Conservation (phyloP, 78 protist genomes). For the Emiliania huxleyi region DNA sequence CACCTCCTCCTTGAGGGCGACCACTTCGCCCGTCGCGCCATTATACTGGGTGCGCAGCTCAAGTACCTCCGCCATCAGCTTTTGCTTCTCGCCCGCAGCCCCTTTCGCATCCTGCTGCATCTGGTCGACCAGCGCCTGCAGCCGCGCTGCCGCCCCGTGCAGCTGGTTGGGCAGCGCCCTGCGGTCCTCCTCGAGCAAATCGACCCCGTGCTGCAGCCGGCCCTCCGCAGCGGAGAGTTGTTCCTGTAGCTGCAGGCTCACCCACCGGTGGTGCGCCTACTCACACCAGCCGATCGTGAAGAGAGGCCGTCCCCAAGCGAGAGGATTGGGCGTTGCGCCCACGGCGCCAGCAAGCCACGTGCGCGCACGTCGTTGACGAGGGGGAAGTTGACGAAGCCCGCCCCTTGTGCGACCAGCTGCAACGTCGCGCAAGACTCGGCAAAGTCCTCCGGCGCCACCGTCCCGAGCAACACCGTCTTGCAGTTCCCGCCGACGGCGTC, state of each 20-base stretch:
- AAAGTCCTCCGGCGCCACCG: not conserved
- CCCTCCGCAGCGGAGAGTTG: not conserved
- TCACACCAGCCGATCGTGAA: no score
- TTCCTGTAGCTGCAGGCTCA: not conserved
- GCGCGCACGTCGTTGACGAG: not conserved
- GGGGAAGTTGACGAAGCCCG: not conserved
- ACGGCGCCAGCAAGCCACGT: not conserved
- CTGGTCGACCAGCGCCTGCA: not conserved
- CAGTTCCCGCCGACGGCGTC: not conserved
- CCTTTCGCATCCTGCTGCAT: not conserved
- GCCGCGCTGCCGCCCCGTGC: not conserved
- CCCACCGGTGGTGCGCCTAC: not conserved
- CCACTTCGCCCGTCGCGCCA: not conserved
- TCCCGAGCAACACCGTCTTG: not conserved
- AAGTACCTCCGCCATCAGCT: not conserved
- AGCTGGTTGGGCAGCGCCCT: not conserved
- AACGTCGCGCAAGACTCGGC: not conserved
- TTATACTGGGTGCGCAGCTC: not conserved
- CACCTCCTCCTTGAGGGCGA: not conserved
- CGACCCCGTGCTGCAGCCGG: not conserved
- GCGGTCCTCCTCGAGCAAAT: not conserved
- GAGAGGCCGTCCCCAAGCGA: no score
- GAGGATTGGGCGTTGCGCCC: no score
- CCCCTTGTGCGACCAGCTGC: not conserved
- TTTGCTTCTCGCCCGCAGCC: not conserved